Base-by-base conservation (phyloP, 2,329 filamentous ascomycete genomes). In the Colletotrichum sp. region DNA sequence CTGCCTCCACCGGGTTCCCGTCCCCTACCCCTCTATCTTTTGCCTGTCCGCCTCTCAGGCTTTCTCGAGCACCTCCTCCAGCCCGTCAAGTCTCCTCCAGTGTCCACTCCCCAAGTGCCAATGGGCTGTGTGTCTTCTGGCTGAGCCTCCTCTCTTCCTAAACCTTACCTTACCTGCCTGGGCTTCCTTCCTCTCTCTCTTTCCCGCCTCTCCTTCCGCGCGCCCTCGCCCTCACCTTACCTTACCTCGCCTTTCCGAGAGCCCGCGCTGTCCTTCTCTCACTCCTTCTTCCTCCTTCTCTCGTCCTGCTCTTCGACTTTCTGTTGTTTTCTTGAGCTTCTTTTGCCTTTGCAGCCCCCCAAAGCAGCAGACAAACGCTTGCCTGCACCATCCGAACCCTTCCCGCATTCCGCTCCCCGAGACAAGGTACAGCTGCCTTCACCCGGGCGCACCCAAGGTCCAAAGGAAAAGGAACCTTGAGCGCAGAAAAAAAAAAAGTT, bases 121-220 rank as follows among this genome's bases (percentile, higher is more conserved):
- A 73, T 68, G 64, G 73, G 73, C 70, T 75, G 70, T 75, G 63
- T 75, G 71, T 73, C 57, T 55, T 68, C 73, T 73, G 26, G 59
- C 70, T 67, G 70, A 75, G 70, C 73, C 70, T 75, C 64, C 43
- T 75, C 43, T 43, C 32, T 66, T 26, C 64, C 64, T 66, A 16
- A 26, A 52, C 36, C 64, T n/a, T 61, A 34, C 59, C 59, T 61
- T n/a, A 21, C 34, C 61, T 65, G 36, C 67, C 59, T 48, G 32
- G 21, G 61, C 57, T 64, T 73, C 32, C 61, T 34, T 36, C 34
- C 59, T 68, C 36, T 48, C 18, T 36, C 26, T 61, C 39, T 67
- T 74, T 36, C 63, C 39, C 59, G 52, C 57, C 57, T 26, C 60
- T 32, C 30, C 48, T 67, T 74, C 28, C 63, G 43, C 16, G 34